Conservation (phyloP, 2,329 filamentous ascomycete genomes). For the Helotiales sp. region DNA sequence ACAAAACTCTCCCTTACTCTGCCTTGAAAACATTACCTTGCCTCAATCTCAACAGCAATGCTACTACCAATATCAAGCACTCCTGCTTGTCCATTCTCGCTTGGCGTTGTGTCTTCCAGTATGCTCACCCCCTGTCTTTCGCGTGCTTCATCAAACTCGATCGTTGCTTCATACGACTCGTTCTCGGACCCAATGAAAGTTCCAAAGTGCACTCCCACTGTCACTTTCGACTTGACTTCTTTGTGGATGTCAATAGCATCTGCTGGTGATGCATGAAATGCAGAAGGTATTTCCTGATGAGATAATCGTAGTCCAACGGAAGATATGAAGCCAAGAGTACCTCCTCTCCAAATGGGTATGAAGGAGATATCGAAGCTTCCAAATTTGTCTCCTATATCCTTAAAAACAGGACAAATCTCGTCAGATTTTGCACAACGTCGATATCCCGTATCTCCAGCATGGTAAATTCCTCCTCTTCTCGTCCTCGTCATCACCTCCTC, state of each 20-base stretch:
- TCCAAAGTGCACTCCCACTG: slow-evolving; percentile 25
- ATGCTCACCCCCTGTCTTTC: slow-evolving; percentile 9
- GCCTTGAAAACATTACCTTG: too few species aligned
- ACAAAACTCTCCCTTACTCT: too few species aligned
- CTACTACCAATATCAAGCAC: slow-evolving; percentile 25
- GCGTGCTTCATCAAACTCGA: slow-evolving; percentile 25
- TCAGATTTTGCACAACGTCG: slow-evolving; percentile 64
- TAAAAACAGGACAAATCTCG: slow-evolving; percentile 76
- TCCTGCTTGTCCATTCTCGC: slow-evolving; percentile 17
- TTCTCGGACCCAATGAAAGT: slow-evolving; percentile 27
- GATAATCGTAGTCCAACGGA: slow-evolving; percentile 21
- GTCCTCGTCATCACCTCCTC: slow-evolving; percentile 51
- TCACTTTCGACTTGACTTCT: slow-evolving; percentile 20
- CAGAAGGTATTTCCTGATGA: slow-evolving; percentile 23
- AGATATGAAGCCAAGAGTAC: slow-evolving; percentile 24
- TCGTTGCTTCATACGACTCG: slow-evolving; percentile 22
- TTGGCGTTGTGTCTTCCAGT: slow-evolving; percentile 8
- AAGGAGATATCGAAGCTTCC: slow-evolving; percentile 87
- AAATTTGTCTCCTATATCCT: slow-evolving; percentile 74
- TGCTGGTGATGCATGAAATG: slow-evolving; percentile 20
- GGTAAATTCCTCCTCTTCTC: slow-evolving; percentile 86
- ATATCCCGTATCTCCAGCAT: slow-evolving; percentile 66
- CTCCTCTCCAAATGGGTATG: slow-evolving; percentile 72
- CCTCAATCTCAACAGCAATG: slow-evolving; percentile 19
- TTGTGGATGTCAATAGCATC: slow-evolving; percentile 26